Conservation (phyloP, 2,329 filamentous ascomycete genomes). For the Amauroascus verrucosus region DNA sequence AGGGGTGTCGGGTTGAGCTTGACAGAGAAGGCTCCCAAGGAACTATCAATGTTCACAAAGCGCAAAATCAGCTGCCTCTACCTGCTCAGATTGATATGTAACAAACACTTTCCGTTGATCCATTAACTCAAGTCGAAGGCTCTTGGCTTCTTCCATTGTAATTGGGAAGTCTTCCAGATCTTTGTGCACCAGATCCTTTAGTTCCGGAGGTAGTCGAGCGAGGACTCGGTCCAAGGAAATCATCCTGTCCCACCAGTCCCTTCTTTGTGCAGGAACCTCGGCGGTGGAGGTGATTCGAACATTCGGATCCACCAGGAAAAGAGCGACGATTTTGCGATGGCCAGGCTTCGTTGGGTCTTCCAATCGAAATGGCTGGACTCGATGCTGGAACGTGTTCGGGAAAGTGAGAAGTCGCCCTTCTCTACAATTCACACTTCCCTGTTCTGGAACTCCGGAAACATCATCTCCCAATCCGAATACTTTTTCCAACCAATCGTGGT, state of each 20-base stretch:
- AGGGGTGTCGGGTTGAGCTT: background rate
- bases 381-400: constrained; percentile 18
- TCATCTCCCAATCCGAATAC: constrained; percentile 13
- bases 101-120: constrained; percentile 13
- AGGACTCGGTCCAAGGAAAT: constrained; percentile 4
- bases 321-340: constrained; percentile 16
- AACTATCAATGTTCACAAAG: constrained; percentile 16
- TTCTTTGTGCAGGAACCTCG: constrained; percentile 14
- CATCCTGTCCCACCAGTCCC: constrained; percentile 15
- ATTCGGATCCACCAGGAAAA: constrained; percentile 17
- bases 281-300: constrained; percentile 16
- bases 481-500: constrained; percentile 11
- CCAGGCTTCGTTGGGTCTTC: constrained; percentile 15
- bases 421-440: constrained; percentile 15
- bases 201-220: constrained; percentile 8
- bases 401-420: constrained; percentile 19
- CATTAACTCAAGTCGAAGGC: constrained; percentile 15
- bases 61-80: background rate
- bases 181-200: constrained; percentile 7
- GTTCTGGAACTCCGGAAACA: constrained; percentile 11
- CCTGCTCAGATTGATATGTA: background rate
- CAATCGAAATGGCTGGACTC: constrained; percentile 13
- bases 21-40: background rate
- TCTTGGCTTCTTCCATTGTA: constrained; percentile 15
- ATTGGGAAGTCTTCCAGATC: constrained; percentile 7